Conservation (phyloP, 805 yeast species). For the Diddensiella transvaalensis region DNA sequence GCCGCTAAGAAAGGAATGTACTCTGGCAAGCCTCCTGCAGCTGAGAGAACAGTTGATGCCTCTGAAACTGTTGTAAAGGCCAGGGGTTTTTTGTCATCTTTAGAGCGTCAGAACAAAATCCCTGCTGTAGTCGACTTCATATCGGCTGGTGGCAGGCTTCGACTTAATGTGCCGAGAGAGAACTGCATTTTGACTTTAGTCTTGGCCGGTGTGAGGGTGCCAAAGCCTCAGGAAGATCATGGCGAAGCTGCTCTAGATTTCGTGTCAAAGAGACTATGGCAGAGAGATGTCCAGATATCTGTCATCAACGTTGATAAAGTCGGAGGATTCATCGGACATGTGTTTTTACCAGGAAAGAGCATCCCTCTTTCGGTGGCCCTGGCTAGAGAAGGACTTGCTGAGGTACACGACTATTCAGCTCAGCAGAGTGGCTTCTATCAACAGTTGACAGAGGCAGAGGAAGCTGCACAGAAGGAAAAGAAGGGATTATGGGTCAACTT, state of each 20-base stretch:
- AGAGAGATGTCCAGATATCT: conserved; percentile 69
- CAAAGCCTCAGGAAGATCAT: conserved; percentile 34
- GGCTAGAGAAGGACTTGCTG: conserved; percentile 59
- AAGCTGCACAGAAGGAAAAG: conserved; percentile 49
- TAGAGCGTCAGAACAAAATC: conserved; percentile 61
- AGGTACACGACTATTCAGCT: conserved; percentile 63
- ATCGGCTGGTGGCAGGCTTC: conserved; percentile 62
- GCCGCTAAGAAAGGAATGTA: conserved; percentile 59
- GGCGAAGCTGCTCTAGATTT: conserved; percentile 52
- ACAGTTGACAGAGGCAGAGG: conserved; percentile 60
- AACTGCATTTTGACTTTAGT: conserved; percentile 65
- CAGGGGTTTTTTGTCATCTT: conserved; percentile 65
- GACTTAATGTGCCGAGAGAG: conserved; percentile 66
- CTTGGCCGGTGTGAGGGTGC: conserved; percentile 65
- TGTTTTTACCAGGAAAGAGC: conserved; percentile 49
- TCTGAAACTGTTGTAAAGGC: conserved; percentile 72
- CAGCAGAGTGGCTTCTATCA: conserved; percentile 51
- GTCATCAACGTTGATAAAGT: conserved; percentile 67
- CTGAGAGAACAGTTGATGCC: conserved; percentile 70
- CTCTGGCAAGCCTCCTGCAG: conserved; percentile 52
- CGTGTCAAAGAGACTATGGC: conserved; percentile 54
- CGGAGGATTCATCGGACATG: conserved; percentile 77
- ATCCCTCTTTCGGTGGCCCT: conserved; percentile 57
- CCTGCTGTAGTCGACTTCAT: conserved; percentile 72
- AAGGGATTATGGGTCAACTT: conserved; percentile 68